Evolutionary conservation across 1,284 basidiomycete genomes (phyloP).

Genomic region (Coriolopsis trogii): DNA sequence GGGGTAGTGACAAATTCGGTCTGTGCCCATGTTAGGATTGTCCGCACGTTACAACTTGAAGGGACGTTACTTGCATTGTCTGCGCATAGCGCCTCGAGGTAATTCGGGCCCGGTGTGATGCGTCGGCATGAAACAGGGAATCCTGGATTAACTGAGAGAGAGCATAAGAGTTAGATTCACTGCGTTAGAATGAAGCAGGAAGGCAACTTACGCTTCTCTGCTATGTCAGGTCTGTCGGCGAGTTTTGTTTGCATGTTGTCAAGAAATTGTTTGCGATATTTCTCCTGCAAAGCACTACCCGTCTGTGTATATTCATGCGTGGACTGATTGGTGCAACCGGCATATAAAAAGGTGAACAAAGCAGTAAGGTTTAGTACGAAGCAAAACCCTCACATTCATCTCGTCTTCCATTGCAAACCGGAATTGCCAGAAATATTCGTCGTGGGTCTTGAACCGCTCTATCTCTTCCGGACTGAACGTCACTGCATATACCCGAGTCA

Average conservation of each 20-base stretch:
- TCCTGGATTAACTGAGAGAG: slow-evolving; percentile 51
- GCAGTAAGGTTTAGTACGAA: neutral
- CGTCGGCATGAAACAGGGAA: slow-evolving; percentile 61
- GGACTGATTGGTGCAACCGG: slow-evolving; percentile 36
- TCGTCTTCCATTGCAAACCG: slow-evolving; percentile 52
- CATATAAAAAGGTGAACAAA: neutral
- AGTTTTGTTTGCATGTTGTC: too few relatives aligned
- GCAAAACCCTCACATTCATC: slow-evolving; percentile 47
- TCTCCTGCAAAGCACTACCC: slow-evolving; percentile 45
- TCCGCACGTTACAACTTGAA: neutral
- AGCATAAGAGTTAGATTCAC: neutral
- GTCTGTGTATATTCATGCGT: slow-evolving; percentile 48
- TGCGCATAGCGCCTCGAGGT: slow-evolving; percentile 61
- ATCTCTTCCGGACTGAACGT: slow-evolving; percentile 63
- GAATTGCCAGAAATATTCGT: slow-evolving; percentile 51
- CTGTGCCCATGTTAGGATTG: slow-evolving; percentile 30
- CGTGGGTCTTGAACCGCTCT: slow-evolving; percentile 46
- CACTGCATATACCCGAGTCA: neutral
- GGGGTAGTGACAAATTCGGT: slow-evolving; percentile 53
- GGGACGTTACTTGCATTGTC: slow-evolving; percentile 54
- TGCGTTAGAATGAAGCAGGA: neutral
- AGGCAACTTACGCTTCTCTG: slow-evolving; percentile 46
- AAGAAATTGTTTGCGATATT: too few relatives aligned
- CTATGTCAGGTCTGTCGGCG: slow-evolving; percentile 63
- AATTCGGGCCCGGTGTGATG: slow-evolving; percentile 66